Percentiles rank a stretch among this genome's conserved stretches.
phyloP scores from a whole-genome alignment of 106 monocot genomes.

The Apostasia ramifera region DNA sequence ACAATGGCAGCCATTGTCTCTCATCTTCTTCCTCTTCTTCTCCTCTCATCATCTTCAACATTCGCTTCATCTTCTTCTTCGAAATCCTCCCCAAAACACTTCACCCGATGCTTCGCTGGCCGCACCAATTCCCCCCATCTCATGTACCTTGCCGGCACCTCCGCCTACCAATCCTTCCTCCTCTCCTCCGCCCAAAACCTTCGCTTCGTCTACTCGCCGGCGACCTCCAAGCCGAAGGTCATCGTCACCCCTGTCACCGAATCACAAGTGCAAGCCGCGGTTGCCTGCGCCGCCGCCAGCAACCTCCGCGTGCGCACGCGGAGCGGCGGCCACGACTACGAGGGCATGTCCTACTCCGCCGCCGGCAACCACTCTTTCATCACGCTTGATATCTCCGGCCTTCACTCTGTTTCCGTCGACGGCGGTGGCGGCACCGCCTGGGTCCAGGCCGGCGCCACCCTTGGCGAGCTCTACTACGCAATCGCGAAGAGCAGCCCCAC shows the following conservation, averaged over 20 bases:
- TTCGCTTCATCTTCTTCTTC: background rate
- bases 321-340: slow-evolving; percentile 68
- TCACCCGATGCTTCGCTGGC: slow-evolving; percentile 10
- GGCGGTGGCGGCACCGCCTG: slow-evolving; percentile 20
- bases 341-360: slow-evolving; percentile 43
- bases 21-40: background rate
- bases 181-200: slow-evolving; percentile 37
- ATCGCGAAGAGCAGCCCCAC: slow-evolving; percentile 7
- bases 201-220: slow-evolving; percentile 14
- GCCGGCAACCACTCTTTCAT: background rate
- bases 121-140: slow-evolving; percentile 4
- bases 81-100: background rate
- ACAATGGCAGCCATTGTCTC: background rate
- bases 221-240: slow-evolving; percentile 21
- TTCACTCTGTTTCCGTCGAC: slow-evolving; percentile 28
- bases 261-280: slow-evolving; percentile 29
- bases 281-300: slow-evolving; percentile 19
- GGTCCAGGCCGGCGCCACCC: slow-evolving; percentile 47
- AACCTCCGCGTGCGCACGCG: slow-evolving; percentile 27
- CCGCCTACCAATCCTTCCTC: slow-evolving; percentile 28
- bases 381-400: slow-evolving; percentile 29
- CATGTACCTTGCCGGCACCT: slow-evolving; percentile 11
- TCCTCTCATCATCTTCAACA: background rate
- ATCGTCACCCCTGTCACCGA: slow-evolving; percentile 24
- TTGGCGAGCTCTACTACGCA: slow-evolving; percentile 41